These are phyloP conservation scores for Niebla homalea DNA, from an alignment of 495 filamentous ascomycete genomes.

Conservation along the genomic window DNA sequence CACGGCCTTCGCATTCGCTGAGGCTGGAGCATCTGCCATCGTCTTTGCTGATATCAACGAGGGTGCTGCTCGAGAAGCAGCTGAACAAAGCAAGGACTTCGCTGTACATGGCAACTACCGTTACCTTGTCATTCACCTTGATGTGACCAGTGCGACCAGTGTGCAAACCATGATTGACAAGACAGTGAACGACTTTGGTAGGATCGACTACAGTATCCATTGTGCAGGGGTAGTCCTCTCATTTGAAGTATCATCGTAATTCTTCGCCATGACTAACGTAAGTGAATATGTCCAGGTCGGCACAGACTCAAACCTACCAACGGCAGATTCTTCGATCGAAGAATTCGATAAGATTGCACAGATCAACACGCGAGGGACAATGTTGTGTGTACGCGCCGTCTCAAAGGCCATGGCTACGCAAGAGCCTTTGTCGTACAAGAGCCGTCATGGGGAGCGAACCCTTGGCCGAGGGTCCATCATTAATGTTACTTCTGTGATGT, in stretches of 20 bases:
- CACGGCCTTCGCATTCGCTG: constrained; percentile 20
- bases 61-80: constrained; percentile 14
- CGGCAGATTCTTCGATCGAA: neutral
- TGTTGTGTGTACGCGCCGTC: constrained; percentile 1
- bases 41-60: constrained; percentile 27
- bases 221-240: constrained; percentile 22
- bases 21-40: constrained; percentile 22
- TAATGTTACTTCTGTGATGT: neutral
- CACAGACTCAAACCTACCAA: neutral
- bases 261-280: neutral
- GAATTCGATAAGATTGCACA: neutral
- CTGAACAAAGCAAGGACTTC: constrained; percentile 13
- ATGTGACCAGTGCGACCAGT: constrained; percentile 19
- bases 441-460: neutral
- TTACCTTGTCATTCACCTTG: constrained; percentile 18
- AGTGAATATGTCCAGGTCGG: neutral
- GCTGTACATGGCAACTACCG: constrained; percentile 21
- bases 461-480: constrained; percentile 5
- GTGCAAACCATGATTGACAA: constrained; percentile 22
- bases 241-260: neutral
- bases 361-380: constrained; percentile 2
- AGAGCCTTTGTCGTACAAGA: neutral
- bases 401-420: constrained; percentile 1
- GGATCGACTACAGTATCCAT: constrained; percentile 27
- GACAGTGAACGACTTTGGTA: constrained; percentile 20